Evolutionary conservation across 441 rosid species (phyloP).

Genomic region (Gossypium aridum): DNA sequence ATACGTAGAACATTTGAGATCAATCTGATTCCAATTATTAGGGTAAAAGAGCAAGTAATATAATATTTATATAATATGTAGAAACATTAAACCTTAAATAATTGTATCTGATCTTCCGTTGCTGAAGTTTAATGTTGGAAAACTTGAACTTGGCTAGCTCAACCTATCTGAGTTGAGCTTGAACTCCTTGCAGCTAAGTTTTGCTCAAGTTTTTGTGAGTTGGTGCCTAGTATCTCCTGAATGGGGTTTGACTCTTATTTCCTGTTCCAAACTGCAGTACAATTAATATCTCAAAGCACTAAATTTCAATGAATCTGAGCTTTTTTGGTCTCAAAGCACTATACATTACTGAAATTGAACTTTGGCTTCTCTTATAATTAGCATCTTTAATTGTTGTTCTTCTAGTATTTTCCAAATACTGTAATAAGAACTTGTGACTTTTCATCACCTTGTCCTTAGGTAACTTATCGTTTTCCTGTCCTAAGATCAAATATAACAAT

Average conservation of each 20-base stretch:
- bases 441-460: background rate
- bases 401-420: background rate
- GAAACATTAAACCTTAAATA: background rate
- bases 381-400: background rate
- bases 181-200: background rate
- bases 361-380: background rate
- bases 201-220: background rate
- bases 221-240: background rate
- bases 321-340: background rate
- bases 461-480: background rate
- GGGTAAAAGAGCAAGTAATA: background rate
- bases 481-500: background rate
- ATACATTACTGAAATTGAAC: background rate
- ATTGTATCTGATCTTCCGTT: background rate
- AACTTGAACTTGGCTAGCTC: background rate
- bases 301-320: background rate
- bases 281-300: background rate
- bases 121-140: constrained; percentile 1
- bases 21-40: background rate
- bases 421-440: background rate
- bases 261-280: background rate
- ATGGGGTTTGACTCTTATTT: background rate
- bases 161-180: background rate
- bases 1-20: background rate
- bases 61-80: background rate